Evolutionary conservation across 1,284 basidiomycete genomes (phyloP).

Genomic region (Gymnopus androsaceus): DNA sequence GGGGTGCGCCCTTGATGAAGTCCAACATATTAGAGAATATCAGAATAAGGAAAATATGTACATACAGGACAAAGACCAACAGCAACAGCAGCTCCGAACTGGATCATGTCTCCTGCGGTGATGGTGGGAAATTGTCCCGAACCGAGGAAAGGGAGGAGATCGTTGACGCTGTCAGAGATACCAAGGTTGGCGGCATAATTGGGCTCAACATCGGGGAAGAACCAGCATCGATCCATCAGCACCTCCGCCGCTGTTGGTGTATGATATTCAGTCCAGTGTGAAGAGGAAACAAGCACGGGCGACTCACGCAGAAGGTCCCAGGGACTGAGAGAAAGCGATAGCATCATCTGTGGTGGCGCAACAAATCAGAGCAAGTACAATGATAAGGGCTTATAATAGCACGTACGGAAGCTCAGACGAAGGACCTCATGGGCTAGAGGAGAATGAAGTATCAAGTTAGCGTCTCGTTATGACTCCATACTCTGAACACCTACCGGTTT

Average conservation of each 20-base stretch:
- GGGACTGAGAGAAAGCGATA: conserved; percentile 3
- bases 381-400: not conserved
- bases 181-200: conserved; percentile 19
- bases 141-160: conserved; percentile 13
- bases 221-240: conserved; percentile 21
- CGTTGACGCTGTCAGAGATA: conserved; percentile 17
- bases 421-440: conserved; percentile 10
- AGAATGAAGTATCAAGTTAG: not conserved
- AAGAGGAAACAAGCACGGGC: not conserved
- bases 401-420: conserved; percentile 18
- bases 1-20: too few species aligned
- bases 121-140: conserved; percentile 4
- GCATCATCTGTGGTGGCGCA: conserved; percentile 1
- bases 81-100: conserved; percentile 18
- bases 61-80: conserved; percentile 8
- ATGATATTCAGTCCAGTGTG: not conserved
- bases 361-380: not conserved
- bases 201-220: conserved; percentile 19
- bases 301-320: conserved; percentile 1
- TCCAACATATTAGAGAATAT: too few species aligned
- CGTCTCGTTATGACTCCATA: not conserved
- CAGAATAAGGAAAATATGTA: not conserved
- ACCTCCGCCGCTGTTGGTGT: conserved; percentile 15
- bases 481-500: not conserved
- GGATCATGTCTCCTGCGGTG: conserved; percentile 18